These are phyloP conservation scores for Schwanniomyces occidentalis DNA, from an alignment of 805 yeast species.

Conservation along the genomic window DNA sequence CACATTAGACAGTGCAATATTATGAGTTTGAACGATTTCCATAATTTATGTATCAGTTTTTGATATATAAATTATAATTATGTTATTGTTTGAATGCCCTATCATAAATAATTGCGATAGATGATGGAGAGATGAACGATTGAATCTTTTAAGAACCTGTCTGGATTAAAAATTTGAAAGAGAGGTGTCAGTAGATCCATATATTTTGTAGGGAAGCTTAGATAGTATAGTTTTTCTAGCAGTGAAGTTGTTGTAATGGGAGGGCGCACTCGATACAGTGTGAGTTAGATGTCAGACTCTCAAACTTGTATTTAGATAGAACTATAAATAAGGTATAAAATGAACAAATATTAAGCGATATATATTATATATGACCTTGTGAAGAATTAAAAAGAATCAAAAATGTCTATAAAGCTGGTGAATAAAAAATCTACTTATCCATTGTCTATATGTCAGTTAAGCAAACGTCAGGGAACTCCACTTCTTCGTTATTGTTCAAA, in stretches of 20 bases:
- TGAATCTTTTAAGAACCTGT: conserved; percentile 50
- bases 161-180: conserved; percentile 47
- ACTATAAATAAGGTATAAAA: too few relatives aligned
- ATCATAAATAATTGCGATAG: conserved; percentile 43
- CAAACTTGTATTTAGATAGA: too few relatives aligned
- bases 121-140: conserved; percentile 47
- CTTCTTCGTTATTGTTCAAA: conserved; percentile 36
- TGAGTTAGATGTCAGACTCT: too few relatives aligned
- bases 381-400: background rate
- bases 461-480: conserved; percentile 46
- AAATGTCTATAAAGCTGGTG: background rate
- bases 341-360: too few relatives aligned
- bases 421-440: background rate
- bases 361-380: background rate
- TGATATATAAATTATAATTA: conserved; percentile 17
- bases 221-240: background rate
- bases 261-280: too few relatives aligned
- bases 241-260: too few relatives aligned
- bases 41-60: conserved; percentile 28
- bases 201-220: conserved; percentile 19
- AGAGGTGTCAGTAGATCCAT: conserved; percentile 53
- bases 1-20: conserved; percentile 66
- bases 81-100: conserved; percentile 12
- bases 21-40: conserved; percentile 23
- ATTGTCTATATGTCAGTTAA: conserved; percentile 17